Evolutionary conservation across 2,329 filamentous ascomycete species (phyloP), one percentile per base, ranked within the genome.

Genomic region (Albophoma yamanashiensis): DNA sequence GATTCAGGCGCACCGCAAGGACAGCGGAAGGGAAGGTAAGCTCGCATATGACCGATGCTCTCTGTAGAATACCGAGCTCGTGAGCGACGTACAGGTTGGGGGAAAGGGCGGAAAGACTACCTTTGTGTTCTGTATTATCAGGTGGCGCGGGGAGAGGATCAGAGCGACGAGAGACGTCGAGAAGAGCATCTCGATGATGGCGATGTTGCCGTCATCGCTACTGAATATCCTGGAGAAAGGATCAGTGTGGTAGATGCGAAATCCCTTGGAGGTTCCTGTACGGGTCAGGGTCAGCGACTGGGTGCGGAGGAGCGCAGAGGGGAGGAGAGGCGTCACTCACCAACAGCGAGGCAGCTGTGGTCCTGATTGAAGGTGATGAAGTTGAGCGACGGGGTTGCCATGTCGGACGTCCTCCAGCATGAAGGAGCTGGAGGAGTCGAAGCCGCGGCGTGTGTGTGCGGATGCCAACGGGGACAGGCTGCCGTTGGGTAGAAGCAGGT

Each of bases 301-400:
- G 27, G 5, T 6, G 40, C 8, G n/a, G 27, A 42, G 53, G 22
- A 17, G 20, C 53, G 20, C 57, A 43, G 56, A 39, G n/a, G 25
- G 55, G 17, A 55, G 15, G 57, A 43, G 56, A 39, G 25, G 31
- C 55, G 50, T 40, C 57, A 61, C 60, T 59, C 63, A 92, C 91
- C 93, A 67, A 99, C 92, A 78, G 93, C 93, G 65, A 99, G 82
- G 75, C 93, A 93, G 82, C 90, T 96, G 79, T 96, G 92, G 80
- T 99, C 94, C 80, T 99, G 94, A 76, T 99, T 99, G 77, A 97
- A 99, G 50, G 93, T 97, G 69, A 99, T 91, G 77, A 96, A 99
- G 76, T 99, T 99, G 79, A 97, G 91, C 56, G 86, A 78, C 73
- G 88, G 87, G 64, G 71, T 81, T 64, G 86, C 77, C 87, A 91